These are phyloP conservation scores for Taphrina confusa DNA, from an alignment of 1,139 yeast species.

Conservation along the genomic window DNA sequence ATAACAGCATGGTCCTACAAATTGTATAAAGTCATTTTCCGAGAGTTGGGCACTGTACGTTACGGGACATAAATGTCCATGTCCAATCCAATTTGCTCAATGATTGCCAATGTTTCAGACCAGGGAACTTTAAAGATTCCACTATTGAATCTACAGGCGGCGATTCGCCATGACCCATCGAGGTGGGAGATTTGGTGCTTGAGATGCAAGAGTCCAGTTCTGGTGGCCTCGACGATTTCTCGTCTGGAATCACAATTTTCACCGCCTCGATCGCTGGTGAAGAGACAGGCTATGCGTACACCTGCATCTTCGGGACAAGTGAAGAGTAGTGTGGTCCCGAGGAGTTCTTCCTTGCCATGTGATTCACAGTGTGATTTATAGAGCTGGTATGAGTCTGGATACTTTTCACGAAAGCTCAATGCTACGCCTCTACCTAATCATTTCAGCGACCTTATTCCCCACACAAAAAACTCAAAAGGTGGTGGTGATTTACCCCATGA, in stretches of 20 bases:
- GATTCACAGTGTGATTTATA: background rate
- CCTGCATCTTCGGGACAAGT: background rate
- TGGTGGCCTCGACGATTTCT: background rate
- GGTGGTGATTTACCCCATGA: background rate
- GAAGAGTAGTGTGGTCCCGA: constrained; percentile 20
- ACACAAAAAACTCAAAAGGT: background rate
- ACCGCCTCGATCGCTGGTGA: constrained; percentile 23
- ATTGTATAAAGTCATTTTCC: too few species aligned
- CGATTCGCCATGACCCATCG: background rate
- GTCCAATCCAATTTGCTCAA: constrained; percentile 19
- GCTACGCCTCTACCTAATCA: constrained; percentile 20
- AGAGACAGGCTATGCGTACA: constrained; percentile 25
- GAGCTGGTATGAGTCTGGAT: constrained; percentile 2
- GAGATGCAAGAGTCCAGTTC: constrained; percentile 1
- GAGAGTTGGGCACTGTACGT: too few species aligned
- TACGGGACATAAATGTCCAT: constrained; percentile 6
- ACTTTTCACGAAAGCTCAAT: background rate
- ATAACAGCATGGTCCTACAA: too few species aligned
- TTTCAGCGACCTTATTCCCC: background rate
- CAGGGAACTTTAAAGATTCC: constrained; percentile 29
- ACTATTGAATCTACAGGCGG: constrained; percentile 21
- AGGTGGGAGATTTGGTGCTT: constrained; percentile 7
- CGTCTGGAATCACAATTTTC: background rate
- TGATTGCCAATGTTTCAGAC: constrained; percentile 2
- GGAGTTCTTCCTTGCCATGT: background rate